Percentiles rank a stretch among this genome's conserved stretches.
Conservation (phyloP, 768 basidiomycete genomes). For the Glaciozyma antarctica region DNA sequence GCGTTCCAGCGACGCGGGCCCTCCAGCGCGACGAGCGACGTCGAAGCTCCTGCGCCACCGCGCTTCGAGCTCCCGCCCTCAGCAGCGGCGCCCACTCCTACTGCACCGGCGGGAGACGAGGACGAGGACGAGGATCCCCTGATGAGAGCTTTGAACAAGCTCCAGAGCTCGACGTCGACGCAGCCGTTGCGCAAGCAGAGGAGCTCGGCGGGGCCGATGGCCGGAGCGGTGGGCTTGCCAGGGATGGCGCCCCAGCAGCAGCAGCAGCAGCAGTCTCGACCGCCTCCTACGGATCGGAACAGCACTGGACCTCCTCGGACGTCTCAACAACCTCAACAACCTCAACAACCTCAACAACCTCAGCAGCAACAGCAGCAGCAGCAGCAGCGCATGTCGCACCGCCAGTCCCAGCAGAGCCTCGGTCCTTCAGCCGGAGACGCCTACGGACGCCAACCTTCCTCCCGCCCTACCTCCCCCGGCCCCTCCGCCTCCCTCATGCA, state of each 20-base stretch:
- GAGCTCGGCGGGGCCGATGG: background rate
- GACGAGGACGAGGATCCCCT: constrained; percentile 32
- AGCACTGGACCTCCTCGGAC: too few relatives aligned
- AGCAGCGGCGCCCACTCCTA: background rate
- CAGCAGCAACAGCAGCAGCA: background rate
- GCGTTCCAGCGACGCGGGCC: constrained; percentile 21
- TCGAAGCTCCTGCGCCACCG: background rate
- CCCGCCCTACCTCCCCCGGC: constrained; percentile 36
- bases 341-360: background rate
- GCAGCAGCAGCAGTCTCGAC: background rate
- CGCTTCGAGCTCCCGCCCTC: background rate
- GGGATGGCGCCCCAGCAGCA: constrained; percentile 5
- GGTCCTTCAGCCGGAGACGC: background rate
- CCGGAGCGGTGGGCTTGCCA: constrained; percentile 9
- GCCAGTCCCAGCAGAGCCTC: constrained; percentile 12
- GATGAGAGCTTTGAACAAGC: constrained; percentile 18
- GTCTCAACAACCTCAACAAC: background rate
- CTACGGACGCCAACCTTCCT: background rate
- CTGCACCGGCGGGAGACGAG: constrained; percentile 6
- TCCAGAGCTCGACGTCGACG: constrained; percentile 67
- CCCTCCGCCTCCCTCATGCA: constrained; percentile 31
- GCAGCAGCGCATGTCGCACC: background rate
- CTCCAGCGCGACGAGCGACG: background rate
- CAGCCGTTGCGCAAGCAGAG: constrained; percentile 38
- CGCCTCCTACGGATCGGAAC: too few relatives aligned